Base-by-base conservation (phyloP, 164 flowering plant genomes). In the Saururus chinensis region DNA sequence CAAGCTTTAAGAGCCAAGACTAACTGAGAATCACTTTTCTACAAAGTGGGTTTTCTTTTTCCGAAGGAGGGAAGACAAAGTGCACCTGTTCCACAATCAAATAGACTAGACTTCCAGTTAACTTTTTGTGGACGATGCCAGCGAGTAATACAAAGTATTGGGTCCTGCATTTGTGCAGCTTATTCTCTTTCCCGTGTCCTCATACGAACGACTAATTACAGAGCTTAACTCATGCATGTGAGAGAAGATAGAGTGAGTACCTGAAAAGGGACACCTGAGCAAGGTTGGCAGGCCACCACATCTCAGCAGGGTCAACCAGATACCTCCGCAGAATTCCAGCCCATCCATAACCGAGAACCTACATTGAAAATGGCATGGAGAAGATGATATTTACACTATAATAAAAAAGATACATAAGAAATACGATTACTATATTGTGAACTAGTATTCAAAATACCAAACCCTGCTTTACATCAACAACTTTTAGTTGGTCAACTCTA, bases 201-300 rank as follows among this genome's bases (percentile, higher is more conserved):
- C n/a, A 30, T 30, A 30, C 6, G 37, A 30, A 45, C 11, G 17
- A 45, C 11, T 45, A 12, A 45, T 12, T 45, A 12, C 49, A 45
- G 49, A n/a, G n/a, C n/a, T n/a, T n/a, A n/a, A n/a, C n/a, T n/a
- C 49, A 45, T 45, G 49, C 14, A 17, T 45, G 17, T 7, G 49
- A 12, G 14, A 12, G 49, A 17, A 11, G 41, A 57, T 19, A 49
- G 14, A 51, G 20, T 12, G 42, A 25, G 25, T 19, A 90, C 97
- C 96, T 88, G 64, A 91, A 91, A 10, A 91, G 74, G 61, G 98
- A 88, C 70, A 91, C 98, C 69, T 88, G 98, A 67, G 95, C 98
- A 53, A 91, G 84, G 64, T 91, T 88, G 22, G 95, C 35, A 42
- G 98, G 98, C 98, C 98, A 91, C 98, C 98, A 91, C 98, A 91